Evolutionary conservation across 2,329 filamentous ascomycete genomes (phyloP).

Genomic region (Neurospora crassa): DNA sequence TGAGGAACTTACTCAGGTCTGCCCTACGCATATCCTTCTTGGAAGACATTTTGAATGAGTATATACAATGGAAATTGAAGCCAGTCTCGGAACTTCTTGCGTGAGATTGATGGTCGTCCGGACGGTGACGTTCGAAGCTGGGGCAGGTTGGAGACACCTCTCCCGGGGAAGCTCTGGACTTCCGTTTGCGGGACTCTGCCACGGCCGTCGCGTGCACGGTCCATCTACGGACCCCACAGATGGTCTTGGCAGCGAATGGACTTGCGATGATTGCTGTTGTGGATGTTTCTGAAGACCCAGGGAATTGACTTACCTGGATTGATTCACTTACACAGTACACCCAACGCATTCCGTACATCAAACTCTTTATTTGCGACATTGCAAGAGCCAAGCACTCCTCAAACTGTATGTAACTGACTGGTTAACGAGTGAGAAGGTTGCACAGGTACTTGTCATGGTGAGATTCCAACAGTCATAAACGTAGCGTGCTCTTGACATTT

Average conservation of each 20-base stretch:
- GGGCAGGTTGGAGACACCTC: neutral
- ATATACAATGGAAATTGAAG: neutral
- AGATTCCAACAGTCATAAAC: neutral
- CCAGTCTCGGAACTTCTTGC: neutral
- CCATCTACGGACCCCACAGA: neutral
- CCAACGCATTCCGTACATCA: neutral
- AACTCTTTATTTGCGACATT: no score
- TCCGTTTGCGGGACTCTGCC: neutral
- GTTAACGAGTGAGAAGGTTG: neutral
- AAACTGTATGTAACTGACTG: neutral
- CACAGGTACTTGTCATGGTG: neutral
- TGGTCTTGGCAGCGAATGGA: neutral
- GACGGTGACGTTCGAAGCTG: neutral
- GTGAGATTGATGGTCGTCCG: neutral
- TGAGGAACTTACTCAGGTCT: constrained; percentile 30
- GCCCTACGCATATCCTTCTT: constrained; percentile 34
- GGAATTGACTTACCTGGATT: neutral
- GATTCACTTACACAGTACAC: neutral
- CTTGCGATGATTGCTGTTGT: neutral
- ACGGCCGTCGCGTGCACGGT: neutral
- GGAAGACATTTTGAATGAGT: constrained; percentile 26
- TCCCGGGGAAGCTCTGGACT: neutral
- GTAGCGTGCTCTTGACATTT: neutral
- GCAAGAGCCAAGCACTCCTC: neutral
- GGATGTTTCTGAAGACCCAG: neutral